Evolutionary conservation across 2,329 filamentous ascomycete species (phyloP).

Genomic region (Camillea tinctor): DNA sequence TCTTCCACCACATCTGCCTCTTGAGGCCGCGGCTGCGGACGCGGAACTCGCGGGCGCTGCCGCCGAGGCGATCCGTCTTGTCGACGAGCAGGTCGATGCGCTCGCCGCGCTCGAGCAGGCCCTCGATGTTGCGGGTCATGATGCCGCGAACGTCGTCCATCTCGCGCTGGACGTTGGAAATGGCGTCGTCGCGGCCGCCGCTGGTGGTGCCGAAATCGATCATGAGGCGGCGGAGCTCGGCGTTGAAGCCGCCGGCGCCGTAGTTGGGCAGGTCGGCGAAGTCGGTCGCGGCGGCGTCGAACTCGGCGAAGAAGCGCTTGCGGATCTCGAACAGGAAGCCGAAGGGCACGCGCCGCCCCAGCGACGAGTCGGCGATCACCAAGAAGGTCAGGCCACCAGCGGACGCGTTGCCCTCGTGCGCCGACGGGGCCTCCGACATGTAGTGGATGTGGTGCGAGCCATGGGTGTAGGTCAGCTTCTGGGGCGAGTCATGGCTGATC

Average conservation of each 20-base stretch:
- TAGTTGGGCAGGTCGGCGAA: constrained; percentile 82
- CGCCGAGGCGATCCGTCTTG: constrained; percentile 90
- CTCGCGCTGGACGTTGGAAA: constrained; percentile 79
- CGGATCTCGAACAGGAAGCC: constrained; percentile 90
- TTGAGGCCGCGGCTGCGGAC: constrained; percentile 83
- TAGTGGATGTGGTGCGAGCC: constrained; percentile 93
- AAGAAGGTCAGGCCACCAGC: constrained; percentile 88
- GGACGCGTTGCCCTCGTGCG: constrained; percentile 55
- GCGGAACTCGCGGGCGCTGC: constrained; percentile 85
- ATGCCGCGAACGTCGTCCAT: constrained; percentile 91
- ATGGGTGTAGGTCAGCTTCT: constrained; percentile 94
- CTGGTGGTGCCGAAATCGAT: constrained; percentile 79
- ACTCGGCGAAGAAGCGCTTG: constrained; percentile 76
- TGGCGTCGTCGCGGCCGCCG: constrained; percentile 74
- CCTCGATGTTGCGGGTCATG: constrained; percentile 95
- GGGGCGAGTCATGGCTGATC: constrained; percentile 74
- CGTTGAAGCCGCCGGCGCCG: constrained; percentile 85
- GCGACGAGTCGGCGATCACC: constrained; percentile 76
- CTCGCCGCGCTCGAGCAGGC: constrained; percentile 85
- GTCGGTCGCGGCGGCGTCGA: constrained; percentile 64
- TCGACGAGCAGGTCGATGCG: constrained; percentile 91
- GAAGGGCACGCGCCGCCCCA: constrained; percentile 87
- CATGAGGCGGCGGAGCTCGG: constrained; percentile 73
- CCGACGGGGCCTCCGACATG: constrained; percentile 78
- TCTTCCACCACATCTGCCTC: constrained; percentile 99